These are phyloP conservation scores for Penicillium capsulatum DNA, from an alignment of 2,329 filamentous ascomycete species.

Conservation along the genomic window DNA sequence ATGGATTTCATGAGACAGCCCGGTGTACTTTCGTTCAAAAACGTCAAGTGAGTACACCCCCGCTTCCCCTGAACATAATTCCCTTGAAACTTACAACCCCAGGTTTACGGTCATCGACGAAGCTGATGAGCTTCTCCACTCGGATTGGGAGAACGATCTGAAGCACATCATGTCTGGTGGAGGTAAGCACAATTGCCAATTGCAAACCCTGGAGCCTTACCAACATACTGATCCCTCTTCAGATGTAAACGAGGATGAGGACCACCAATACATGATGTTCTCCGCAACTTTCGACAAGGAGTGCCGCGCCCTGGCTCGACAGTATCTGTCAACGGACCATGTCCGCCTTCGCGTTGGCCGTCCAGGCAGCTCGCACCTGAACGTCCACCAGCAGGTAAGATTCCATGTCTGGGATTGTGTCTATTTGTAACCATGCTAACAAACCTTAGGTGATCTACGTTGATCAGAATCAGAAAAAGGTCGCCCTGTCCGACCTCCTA, in stretches of 20 bases:
- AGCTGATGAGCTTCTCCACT: constrained; percentile 83
- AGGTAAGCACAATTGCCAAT: constrained; percentile 54
- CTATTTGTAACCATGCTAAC: no score
- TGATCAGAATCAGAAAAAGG: constrained; percentile 62
- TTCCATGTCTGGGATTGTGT: no score
- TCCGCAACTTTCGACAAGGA: constrained; percentile 88
- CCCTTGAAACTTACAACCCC: constrained; percentile 1
- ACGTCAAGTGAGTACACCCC: constrained; percentile 59
- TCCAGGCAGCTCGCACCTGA: constrained; percentile 73
- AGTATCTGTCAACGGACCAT: constrained; percentile 69
- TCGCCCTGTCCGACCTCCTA: constrained; percentile 68
- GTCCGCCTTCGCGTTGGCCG: constrained; percentile 83
- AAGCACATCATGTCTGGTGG: constrained; percentile 72
- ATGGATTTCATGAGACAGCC: constrained; percentile 75
- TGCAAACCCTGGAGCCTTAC: not conserved
- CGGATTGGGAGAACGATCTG: constrained; percentile 74
- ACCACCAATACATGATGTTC: constrained; percentile 74
- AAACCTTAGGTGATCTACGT: constrained; percentile 66
- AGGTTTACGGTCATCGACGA: constrained; percentile 78
- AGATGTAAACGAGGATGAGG: constrained; percentile 71
- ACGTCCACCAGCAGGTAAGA: constrained; percentile 68
- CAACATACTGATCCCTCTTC: not conserved
- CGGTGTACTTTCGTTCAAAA: constrained; percentile 64
- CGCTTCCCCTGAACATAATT: no score
- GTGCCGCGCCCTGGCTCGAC: constrained; percentile 69